These are phyloP conservation scores for Ascochyta lentis DNA, from an alignment of 2,329 filamentous ascomycete genomes.

Conservation along the genomic window DNA sequence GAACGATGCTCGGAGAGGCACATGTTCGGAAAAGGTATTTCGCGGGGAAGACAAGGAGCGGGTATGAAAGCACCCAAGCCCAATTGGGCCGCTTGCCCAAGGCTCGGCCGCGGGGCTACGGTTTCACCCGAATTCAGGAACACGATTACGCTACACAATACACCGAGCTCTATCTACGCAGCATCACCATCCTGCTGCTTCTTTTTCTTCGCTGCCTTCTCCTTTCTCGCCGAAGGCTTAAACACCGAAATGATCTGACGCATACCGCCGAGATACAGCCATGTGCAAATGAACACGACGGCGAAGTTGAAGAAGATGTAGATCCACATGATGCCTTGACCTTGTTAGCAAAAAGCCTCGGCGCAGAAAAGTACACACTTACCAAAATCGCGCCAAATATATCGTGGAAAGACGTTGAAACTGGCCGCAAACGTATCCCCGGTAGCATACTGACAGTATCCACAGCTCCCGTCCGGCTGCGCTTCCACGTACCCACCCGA, in stretches of 20 bases:
- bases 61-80: slow-evolving; percentile 21
- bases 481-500: slow-evolving; percentile 67
- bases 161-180: slow-evolving; percentile 23
- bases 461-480: slow-evolving; percentile 64
- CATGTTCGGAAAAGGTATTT: slow-evolving; percentile 21
- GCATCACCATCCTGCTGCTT: slow-evolving; percentile 29
- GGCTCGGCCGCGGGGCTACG: slow-evolving; percentile 37
- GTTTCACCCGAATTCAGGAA: slow-evolving; percentile 31
- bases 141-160: slow-evolving; percentile 16
- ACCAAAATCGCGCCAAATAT: slow-evolving; percentile 72
- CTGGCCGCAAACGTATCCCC: slow-evolving; percentile 64
- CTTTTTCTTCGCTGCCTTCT: slow-evolving; percentile 41
- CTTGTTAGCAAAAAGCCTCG: slow-evolving; percentile 12
- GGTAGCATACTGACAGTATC: slow-evolving; percentile 67
- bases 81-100: slow-evolving; percentile 2
- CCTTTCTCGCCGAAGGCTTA: slow-evolving; percentile 43
- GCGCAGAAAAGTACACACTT: slow-evolving; percentile 52
- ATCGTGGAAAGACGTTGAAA: slow-evolving; percentile 66
- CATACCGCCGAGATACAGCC: slow-evolving; percentile 59
- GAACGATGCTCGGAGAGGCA: slow-evolving; percentile 6
- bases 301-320: slow-evolving; percentile 71
- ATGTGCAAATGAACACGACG: slow-evolving; percentile 60
- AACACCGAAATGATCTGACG: slow-evolving; percentile 46
- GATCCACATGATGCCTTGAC: slow-evolving; percentile 46
- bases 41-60: slow-evolving; percentile 32